Base-by-base conservation (phyloP, 345 rosid species). In the Hevea brasiliensis region DNA sequence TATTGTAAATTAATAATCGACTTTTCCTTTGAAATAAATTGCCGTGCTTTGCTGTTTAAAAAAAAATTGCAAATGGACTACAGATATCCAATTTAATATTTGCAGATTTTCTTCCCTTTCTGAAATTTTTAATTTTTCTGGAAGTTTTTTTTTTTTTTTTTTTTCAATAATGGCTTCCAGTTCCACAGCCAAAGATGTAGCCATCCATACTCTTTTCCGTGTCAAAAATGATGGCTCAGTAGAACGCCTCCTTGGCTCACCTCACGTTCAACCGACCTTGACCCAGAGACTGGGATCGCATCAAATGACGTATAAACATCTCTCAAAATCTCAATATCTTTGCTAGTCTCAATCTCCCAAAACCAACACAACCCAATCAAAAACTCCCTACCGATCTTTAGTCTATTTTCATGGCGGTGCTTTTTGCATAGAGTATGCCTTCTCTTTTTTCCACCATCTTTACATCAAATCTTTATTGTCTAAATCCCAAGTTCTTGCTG, bases 341-440 rank as follows among this genome's bases (percentile, higher is more conserved):
- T 3, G 27, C 60, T n/a, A 26, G 60, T n/a, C 27, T 56, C 7
- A n/a, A n/a, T 24, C 27, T 56, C 60, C 27, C 60, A 0, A 56
- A 56, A 21, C 8, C 60, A 8, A 56, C 27, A 7, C 21, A 56
- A 56, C 27, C 60, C 27, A 8, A 8, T n/a, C n/a, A 23, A 2
- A 56, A 20, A 53, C 56, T 73, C n/a, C 76, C 76, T 9, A 61
- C 55, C 64, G n/a, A n/a, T n/a, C n/a, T n/a, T 35, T 73, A 0
- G 60, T 73, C 24, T 73, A 73, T 60, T 54, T 11, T 41, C 76
- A 73, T 12, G 70, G 63, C 21, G 76, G 70, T 23, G 76, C 11
- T 3, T 73, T 73, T 21, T 8, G 50, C 6, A 48, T 65, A 4
- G 76, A 65, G 55, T 48, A 63, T 12, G n/a, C 76, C 2, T 65